Evolutionary conservation across 2,329 filamentous ascomycete species (phyloP).

Genomic region (Hypoxylon sp.): DNA sequence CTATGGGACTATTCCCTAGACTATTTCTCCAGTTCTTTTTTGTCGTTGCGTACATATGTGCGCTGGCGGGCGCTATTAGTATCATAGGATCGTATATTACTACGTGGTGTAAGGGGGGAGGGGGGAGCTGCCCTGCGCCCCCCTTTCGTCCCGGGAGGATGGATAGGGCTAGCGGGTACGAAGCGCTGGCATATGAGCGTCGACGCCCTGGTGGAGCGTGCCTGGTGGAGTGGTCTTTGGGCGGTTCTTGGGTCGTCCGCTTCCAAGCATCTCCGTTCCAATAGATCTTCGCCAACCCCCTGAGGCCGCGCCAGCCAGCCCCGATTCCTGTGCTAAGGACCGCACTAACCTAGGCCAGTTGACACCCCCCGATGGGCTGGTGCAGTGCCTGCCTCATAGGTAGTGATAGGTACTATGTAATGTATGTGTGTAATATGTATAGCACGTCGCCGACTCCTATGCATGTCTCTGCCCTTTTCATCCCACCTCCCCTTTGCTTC

Average conservation of each 20-base stretch:
- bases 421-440: too few species aligned
- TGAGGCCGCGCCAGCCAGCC: not conserved
- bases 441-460: slow-evolving; percentile 3
- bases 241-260: not conserved
- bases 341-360: not conserved
- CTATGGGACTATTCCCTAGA: not conserved
- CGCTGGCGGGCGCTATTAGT: not conserved
- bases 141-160: slow-evolving; percentile 18
- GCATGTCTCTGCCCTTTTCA: not conserved
- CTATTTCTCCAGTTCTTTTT: not conserved
- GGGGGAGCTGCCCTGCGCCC: too few species aligned
- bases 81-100: not conserved
- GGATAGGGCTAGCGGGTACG: slow-evolving; percentile 17
- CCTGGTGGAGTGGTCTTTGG: not conserved
- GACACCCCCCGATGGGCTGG: not conserved
- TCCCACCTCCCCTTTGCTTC: not conserved
- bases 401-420: too few species aligned
- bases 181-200: not conserved
- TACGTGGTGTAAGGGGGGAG: not conserved
- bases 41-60: not conserved
- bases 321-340: not conserved
- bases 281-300: not conserved
- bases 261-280: slow-evolving; percentile 11
- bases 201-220: slow-evolving; percentile 2
- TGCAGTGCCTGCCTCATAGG: too few species aligned